Conservation (phyloP, 176 grass and related monocot genomes). For the Raddia distichophylla region DNA sequence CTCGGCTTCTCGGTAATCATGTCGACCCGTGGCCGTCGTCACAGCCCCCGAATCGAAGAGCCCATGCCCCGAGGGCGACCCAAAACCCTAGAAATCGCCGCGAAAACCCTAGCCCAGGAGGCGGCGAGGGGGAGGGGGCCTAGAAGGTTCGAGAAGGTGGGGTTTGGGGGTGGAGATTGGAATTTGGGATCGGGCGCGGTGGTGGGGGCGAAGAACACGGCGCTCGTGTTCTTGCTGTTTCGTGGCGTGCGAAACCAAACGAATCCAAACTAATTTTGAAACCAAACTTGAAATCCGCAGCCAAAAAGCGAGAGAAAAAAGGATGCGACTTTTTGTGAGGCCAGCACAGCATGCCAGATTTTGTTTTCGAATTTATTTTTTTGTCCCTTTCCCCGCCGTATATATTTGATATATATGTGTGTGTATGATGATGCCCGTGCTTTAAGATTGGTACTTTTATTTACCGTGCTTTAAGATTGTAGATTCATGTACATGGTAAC, state of each 20-base stretch:
- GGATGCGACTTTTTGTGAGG: not conserved
- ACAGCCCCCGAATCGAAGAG: not conserved
- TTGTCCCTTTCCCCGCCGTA: no score
- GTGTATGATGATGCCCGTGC: not conserved
- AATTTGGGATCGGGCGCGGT: constrained; percentile 5
- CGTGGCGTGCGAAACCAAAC: no score
- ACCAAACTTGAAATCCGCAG: not conserved
- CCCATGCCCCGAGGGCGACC: constrained; percentile 29
- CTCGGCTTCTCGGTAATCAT: constrained; percentile 95
- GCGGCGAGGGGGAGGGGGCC: not conserved
- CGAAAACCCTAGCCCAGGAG: constrained; percentile 45
- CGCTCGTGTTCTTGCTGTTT: constrained; percentile 34
- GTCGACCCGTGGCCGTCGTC: not conserved
- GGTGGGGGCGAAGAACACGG: constrained; percentile 56
- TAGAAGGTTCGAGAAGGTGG: not conserved
- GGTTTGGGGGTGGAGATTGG: not conserved
- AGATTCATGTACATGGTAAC: no score
- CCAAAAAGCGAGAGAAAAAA: not conserved
- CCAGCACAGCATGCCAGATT: no score
- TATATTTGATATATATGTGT: no score
- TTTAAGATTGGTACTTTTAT: not conserved
- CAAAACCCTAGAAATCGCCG: constrained; percentile 52
- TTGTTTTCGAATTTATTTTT: no score
- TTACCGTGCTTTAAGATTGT: not conserved
- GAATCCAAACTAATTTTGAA: constrained; percentile 14